Evolutionary conservation across 2,329 filamentous ascomycete species (phyloP).

Genomic region (Microcyclospora pomicola): DNA sequence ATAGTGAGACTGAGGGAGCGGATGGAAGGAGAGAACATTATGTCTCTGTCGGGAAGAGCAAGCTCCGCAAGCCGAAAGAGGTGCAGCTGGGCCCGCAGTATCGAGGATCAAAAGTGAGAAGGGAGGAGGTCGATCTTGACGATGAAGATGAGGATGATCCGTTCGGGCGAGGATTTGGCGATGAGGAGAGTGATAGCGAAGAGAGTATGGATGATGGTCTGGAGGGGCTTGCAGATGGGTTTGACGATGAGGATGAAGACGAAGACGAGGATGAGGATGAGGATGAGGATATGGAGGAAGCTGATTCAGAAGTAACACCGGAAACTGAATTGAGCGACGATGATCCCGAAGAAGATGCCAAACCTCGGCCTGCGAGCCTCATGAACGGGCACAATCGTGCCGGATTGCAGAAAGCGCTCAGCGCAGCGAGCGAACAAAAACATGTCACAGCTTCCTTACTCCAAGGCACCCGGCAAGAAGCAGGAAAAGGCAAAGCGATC

Average conservation of each 20-base stretch:
- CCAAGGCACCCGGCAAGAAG: constrained; percentile 59
- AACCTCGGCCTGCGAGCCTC: background rate
- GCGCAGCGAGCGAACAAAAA: constrained; percentile 44
- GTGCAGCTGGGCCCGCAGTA: constrained; percentile 66
- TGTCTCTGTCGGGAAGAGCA: constrained; percentile 67
- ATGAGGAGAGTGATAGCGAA: constrained; percentile 30
- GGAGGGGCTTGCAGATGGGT: constrained; percentile 26
- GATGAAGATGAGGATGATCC: constrained; percentile 40
- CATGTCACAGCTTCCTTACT: constrained; percentile 49
- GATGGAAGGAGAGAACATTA: constrained; percentile 61
- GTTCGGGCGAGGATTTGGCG: constrained; percentile 30
- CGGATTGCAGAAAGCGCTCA: constrained; percentile 53
- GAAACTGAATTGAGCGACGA: constrained; percentile 34
- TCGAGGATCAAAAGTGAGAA: constrained; percentile 59
- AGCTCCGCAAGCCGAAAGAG: constrained; percentile 59
- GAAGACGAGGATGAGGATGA: constrained; percentile 16
- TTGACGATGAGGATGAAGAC: constrained; percentile 23
- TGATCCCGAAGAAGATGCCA: constrained; percentile 25
- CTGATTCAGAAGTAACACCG: constrained; percentile 27
- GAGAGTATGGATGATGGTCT: constrained; percentile 4
- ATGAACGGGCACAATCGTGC: constrained; percentile 31
- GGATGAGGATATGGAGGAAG: constrained; percentile 14
- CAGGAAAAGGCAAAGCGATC: constrained; percentile 73
- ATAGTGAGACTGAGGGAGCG: constrained; percentile 39
- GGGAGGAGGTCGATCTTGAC: constrained; percentile 48